Conservation (phyloP, 2,329 filamentous ascomycete genomes). For the Hypoxylon sp. region DNA sequence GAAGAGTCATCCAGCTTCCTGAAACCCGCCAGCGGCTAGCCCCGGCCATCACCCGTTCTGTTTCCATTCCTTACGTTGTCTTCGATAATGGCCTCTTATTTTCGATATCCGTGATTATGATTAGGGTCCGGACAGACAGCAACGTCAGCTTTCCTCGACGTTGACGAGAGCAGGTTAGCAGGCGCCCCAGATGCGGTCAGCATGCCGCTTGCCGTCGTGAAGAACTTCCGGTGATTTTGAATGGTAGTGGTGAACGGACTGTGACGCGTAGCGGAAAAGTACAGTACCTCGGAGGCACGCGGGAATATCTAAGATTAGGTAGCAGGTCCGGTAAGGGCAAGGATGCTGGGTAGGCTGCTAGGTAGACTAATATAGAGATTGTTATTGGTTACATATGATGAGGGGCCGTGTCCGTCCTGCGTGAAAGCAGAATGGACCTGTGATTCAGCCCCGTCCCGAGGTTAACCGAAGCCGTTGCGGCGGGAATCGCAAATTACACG, state of each 20-base stretch:
- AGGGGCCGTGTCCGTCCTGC: not conserved
- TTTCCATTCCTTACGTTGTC: constrained; percentile 8
- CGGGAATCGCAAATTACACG: not conserved
- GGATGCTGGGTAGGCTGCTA: too few relatives aligned
- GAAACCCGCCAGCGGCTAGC: constrained; percentile 10
- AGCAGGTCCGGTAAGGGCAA: not conserved
- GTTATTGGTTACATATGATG: not conserved
- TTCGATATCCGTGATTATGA: not conserved
- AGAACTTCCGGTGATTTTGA: not conserved
- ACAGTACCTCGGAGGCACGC: not conserved
- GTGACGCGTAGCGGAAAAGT: not conserved
- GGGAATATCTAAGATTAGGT: not conserved
- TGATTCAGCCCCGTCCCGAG: not conserved
- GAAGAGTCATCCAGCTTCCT: not conserved
- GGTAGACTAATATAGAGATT: not conserved
- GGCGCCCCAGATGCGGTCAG: not conserved
- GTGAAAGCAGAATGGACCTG: not conserved
- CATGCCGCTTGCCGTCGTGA: not conserved
- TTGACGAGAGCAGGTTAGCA: not conserved
- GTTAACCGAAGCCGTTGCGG: not conserved
- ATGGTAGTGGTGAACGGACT: not conserved
- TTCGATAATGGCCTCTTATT: not conserved
- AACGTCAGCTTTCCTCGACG: not conserved
- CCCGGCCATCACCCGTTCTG: not conserved
- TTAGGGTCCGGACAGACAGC: not conserved